Evolutionary conservation across 768 basidiomycete genomes (phyloP).

Genomic region (Cantharellus cinnabarinus): DNA sequence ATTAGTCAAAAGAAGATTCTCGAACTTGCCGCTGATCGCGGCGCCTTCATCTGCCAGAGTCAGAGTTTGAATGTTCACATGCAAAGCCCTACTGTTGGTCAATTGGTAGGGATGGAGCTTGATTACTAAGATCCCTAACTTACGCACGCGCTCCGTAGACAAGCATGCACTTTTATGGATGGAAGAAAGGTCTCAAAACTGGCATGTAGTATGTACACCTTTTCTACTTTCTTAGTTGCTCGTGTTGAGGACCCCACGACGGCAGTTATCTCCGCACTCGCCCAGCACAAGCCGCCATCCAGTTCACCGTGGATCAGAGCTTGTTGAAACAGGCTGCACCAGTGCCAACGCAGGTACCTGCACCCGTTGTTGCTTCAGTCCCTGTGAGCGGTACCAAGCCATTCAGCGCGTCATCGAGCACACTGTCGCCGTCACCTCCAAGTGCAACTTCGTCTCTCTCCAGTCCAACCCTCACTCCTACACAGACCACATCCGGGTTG

Average conservation of each 20-base stretch:
- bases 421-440: not conserved
- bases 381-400: not conserved
- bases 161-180: slow-evolving; percentile 97
- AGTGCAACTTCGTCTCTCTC: not conserved
- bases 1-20: slow-evolving; percentile 97
- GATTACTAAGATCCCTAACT: slow-evolving; percentile 11
- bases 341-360: not conserved
- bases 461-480: slow-evolving; percentile 1
- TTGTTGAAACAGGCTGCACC: slow-evolving; percentile 24
- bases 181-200: slow-evolving; percentile 98
- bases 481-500: slow-evolving; percentile 12
- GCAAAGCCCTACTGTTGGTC: slow-evolving; percentile 70
- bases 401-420: not conserved
- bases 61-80: slow-evolving; percentile 91
- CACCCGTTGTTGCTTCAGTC: not conserved
- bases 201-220: slow-evolving; percentile 54
- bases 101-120: slow-evolving; percentile 28
- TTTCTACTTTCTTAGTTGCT: not conserved
- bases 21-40: slow-evolving; percentile 96
- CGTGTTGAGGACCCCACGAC: not conserved
- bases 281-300: slow-evolving; percentile 87
- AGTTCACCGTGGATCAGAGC: slow-evolving; percentile 86
- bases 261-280: slow-evolving; percentile 72
- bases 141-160: slow-evolving; percentile 21
- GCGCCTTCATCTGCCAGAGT: slow-evolving; percentile 92